Evolutionary conservation across 1,284 basidiomycete species (phyloP).

Genomic region (Papiliotrema nemorosa): DNA sequence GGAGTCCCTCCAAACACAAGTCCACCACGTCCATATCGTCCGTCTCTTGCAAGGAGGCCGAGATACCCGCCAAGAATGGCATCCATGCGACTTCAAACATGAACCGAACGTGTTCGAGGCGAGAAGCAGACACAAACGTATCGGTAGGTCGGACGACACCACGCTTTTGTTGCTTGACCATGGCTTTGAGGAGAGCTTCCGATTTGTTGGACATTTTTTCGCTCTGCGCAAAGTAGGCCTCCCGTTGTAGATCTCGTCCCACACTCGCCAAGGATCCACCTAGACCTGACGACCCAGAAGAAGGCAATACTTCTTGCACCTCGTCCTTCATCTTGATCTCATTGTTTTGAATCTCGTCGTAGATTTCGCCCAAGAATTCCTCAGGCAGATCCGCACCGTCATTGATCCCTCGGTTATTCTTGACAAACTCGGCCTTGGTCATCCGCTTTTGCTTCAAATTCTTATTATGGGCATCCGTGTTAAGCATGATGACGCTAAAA

Average conservation of each 20-base stretch:
- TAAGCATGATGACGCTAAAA: conserved; percentile 89
- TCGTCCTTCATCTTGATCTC: conserved; percentile 99
- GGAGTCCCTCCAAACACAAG: conserved; percentile 90
- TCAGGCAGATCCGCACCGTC: conserved; percentile 82
- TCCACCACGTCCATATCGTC: conserved; percentile 88
- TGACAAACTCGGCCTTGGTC: conserved; percentile 83
- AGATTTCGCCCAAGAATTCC: conserved; percentile 71
- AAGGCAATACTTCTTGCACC: conserved; percentile 58
- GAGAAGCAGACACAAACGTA: conserved; percentile 90
- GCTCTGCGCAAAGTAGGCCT: conserved; percentile 88
- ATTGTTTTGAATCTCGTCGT: conserved; percentile 81
- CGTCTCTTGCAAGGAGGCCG: conserved; percentile 84
- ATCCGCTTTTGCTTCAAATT: conserved; percentile 84
- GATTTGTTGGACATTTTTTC: conserved; percentile 95
- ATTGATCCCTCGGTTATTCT: conserved; percentile 93
- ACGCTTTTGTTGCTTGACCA: conserved; percentile 9
- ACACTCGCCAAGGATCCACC: conserved; percentile 78
- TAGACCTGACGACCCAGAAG: conserved; percentile 54
- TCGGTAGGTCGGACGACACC: conserved; percentile 61
- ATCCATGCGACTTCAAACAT: conserved; percentile 99
- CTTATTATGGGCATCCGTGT: conserved; percentile 92
- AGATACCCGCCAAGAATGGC: conserved; percentile 87
- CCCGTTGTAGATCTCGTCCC: conserved; percentile 86
- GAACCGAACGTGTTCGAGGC: conserved; percentile 88
- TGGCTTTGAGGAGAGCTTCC: conserved; percentile 59